Conservation (phyloP, 2,329 filamentous ascomycete genomes). For the Colletotrichum theobromicola region DNA sequence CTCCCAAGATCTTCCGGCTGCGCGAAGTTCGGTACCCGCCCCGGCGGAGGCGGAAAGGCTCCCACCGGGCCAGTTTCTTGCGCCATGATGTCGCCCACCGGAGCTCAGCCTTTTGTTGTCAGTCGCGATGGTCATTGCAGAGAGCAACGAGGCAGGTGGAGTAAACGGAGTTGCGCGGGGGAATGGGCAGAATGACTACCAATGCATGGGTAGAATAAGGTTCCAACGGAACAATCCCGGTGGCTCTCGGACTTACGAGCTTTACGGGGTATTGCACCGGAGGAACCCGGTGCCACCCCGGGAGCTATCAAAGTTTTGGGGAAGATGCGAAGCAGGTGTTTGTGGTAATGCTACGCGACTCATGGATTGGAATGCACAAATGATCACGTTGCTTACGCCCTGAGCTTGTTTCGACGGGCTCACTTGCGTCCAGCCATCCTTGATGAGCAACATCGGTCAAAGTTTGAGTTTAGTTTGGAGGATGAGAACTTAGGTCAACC, state of each 20-base stretch:
- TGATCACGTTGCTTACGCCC: neutral
- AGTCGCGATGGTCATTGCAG: neutral
- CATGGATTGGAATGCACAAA: neutral
- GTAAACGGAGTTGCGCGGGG: neutral
- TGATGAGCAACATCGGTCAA: neutral
- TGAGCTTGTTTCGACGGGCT: neutral
- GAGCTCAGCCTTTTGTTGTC: neutral
- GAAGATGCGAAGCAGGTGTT: neutral
- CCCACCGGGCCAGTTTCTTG: neutral
- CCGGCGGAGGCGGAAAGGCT: constrained; percentile 22
- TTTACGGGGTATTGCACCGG: neutral
- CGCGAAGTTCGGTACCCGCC: constrained; percentile 19
- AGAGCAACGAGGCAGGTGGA: rapidly evolving
- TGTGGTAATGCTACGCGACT: neutral
- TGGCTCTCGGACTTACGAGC: neutral
- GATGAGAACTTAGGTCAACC: neutral
- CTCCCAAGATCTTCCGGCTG: constrained; percentile 10
- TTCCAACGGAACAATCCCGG: neutral
- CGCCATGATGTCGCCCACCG: neutral
- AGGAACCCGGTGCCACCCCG: neutral
- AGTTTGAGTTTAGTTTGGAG: neutral
- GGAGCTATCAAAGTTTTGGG: neutral
- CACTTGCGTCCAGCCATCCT: neutral
- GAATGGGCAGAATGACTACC: neutral
- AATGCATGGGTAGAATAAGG: neutral